Evolutionary conservation across 345 rosid genomes (phyloP).

Genomic region (Eucalyptus tenuipes): DNA sequence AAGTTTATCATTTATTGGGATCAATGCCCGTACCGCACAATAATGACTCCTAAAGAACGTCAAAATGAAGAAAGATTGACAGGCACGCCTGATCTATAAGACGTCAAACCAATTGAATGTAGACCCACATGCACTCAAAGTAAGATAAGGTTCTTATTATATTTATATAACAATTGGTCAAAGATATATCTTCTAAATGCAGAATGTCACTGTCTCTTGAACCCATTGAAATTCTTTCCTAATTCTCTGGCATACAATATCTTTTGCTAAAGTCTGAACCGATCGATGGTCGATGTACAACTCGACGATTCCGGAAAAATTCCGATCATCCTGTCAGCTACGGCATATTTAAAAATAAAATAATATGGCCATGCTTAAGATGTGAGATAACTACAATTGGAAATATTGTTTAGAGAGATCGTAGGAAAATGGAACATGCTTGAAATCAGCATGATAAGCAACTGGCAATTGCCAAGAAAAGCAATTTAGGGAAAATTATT

Average conservation of each 20-base stretch:
- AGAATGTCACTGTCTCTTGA: neutral
- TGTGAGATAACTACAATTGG: neutral
- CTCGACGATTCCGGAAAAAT: neutral
- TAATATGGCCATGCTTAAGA: neutral
- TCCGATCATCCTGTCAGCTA: neutral
- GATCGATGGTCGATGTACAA: neutral
- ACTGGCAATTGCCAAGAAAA: neutral
- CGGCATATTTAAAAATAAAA: neutral
- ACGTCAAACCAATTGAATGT: neutral
- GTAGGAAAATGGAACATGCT: neutral
- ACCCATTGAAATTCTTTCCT: neutral
- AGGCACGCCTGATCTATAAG: neutral
- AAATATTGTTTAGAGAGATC: neutral
- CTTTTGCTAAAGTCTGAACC: neutral
- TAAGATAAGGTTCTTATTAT: neutral
- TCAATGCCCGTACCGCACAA: neutral
- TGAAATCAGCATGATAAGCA: neutral
- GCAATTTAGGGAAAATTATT: rapidly evolving
- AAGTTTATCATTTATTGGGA: neutral
- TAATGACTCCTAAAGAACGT: neutral
- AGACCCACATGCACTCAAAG: neutral
- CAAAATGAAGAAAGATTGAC: neutral
- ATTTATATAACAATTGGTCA: neutral
- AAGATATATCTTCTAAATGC: neutral
- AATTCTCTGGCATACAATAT: neutral